Conservation (phyloP, 495 filamentous ascomycete genomes). For the Pyrenula massariospora region DNA sequence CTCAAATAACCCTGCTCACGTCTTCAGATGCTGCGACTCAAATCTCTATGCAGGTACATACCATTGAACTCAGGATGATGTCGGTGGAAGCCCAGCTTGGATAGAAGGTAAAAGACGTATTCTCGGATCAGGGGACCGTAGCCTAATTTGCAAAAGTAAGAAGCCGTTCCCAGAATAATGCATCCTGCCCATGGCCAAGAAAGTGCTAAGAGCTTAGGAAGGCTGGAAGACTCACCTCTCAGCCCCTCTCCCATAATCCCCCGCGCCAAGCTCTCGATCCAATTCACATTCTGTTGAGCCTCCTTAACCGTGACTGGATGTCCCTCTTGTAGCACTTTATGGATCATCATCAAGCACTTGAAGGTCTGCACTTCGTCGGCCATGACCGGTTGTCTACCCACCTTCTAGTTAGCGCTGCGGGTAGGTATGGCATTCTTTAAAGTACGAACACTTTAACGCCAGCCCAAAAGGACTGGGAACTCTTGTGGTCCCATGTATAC, state of each 20-base stretch:
- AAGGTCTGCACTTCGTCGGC: slow-evolving; percentile 94
- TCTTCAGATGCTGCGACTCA: neutral
- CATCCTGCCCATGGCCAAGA: neutral
- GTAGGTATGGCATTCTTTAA: neutral
- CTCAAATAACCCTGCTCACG: slow-evolving; percentile 61
- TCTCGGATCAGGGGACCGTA: slow-evolving; percentile 88
- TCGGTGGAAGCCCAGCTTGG: slow-evolving; percentile 87
- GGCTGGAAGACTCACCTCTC: slow-evolving; percentile 41
- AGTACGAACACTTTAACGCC: slow-evolving; percentile 87
- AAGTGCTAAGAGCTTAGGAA: neutral
- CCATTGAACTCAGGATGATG: slow-evolving; percentile 98
- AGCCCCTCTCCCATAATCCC: slow-evolving; percentile 77
- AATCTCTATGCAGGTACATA: slow-evolving; percentile 16
- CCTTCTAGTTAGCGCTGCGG: neutral
- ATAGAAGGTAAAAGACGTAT: slow-evolving; percentile 88
- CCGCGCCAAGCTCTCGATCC: slow-evolving; percentile 86
- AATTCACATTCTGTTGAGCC: slow-evolving; percentile 75
- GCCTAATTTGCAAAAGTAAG: slow-evolving; percentile 38
- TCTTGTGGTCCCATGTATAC: slow-evolving; percentile 99
- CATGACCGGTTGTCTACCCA: slow-evolving; percentile 72
- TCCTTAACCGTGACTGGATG: slow-evolving; percentile 80
- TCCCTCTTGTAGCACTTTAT: slow-evolving; percentile 94
- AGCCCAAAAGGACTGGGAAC: slow-evolving; percentile 89
- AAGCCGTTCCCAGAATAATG: slow-evolving; percentile 1
- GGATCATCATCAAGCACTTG: slow-evolving; percentile 83